phyloP scores from a whole-genome alignment of 1,139 yeast genomes.

The Geotrichum reessii region DNA sequence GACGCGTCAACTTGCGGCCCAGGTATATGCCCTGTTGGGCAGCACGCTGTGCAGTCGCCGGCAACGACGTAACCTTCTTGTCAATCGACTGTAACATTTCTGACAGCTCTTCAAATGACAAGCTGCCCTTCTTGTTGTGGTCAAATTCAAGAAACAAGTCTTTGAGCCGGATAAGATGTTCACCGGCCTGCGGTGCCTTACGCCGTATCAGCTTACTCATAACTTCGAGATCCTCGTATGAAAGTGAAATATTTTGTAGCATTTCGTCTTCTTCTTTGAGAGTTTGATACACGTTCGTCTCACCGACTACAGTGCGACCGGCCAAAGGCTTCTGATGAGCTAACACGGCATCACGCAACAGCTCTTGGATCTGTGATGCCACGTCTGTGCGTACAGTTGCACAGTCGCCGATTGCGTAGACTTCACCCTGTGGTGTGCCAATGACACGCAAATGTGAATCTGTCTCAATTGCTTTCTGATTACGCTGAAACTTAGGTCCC shows the following conservation, averaged over 20 bases:
- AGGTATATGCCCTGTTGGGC: slow-evolving; percentile 58
- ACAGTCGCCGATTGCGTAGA: slow-evolving; percentile 65
- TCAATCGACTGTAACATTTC: slow-evolving; percentile 49
- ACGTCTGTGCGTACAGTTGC: slow-evolving; percentile 51
- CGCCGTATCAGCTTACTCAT: slow-evolving; percentile 43
- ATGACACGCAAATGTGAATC: slow-evolving; percentile 58
- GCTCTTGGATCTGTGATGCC: slow-evolving; percentile 43
- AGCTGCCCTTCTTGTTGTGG: slow-evolving; percentile 41
- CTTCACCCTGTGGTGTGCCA: slow-evolving; percentile 57
- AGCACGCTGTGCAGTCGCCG: slow-evolving; percentile 67
- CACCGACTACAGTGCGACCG: slow-evolving; percentile 22
- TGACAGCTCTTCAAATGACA: slow-evolving; percentile 47
- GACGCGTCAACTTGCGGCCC: slow-evolving; percentile 49
- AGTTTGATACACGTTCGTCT: slow-evolving; percentile 21
- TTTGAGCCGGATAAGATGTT: slow-evolving; percentile 47
- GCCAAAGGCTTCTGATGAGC: not conserved
- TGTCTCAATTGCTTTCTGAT: slow-evolving; percentile 58
- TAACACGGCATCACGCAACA: slow-evolving; percentile 28
- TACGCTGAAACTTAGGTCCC: slow-evolving; percentile 43
- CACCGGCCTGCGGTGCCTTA: slow-evolving; percentile 54
- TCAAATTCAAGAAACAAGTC: slow-evolving; percentile 50
- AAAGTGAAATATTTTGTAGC: slow-evolving; percentile 43
- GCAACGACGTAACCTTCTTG: slow-evolving; percentile 55
- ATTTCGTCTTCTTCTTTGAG: slow-evolving; percentile 27
- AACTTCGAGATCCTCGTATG: slow-evolving; percentile 44